These are phyloP conservation scores for Camellia granthamiana DNA, from an alignment of 148 eudicot genomes.

Conservation along the genomic window DNA sequence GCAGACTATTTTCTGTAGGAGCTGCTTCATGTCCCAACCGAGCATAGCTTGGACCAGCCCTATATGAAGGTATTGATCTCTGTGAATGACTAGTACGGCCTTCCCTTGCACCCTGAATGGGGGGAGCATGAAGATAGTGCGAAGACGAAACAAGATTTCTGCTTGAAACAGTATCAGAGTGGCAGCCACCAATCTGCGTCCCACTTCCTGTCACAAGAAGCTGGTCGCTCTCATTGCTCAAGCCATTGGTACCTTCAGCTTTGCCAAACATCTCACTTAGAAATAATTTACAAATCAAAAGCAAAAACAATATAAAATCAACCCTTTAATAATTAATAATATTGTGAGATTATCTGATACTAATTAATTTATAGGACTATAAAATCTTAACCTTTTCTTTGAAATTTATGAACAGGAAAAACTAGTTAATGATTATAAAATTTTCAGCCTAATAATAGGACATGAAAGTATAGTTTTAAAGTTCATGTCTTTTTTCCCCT, in stretches of 20 bases:
- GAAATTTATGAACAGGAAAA: background rate
- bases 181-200: background rate
- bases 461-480: background rate
- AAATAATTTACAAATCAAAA: background rate
- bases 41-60: constrained; percentile 17
- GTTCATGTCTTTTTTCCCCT: no score
- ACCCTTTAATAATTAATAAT: background rate
- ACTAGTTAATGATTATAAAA: background rate
- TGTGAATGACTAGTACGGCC: constrained; percentile 16
- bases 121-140: constrained; percentile 21
- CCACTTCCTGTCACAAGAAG: constrained; percentile 24
- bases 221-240: constrained; percentile 19
- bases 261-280: background rate
- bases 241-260: constrained; percentile 23
- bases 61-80: constrained; percentile 21
- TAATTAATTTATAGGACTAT: background rate
- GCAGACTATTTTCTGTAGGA: constrained; percentile 17
- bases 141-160: constrained; percentile 24
- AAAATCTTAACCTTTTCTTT: no score
- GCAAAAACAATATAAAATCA: background rate
- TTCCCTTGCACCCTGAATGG: constrained; percentile 22
- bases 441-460: background rate
- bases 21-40: constrained; percentile 18
- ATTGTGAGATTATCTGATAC: background rate
- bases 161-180: constrained; percentile 13